Evolutionary conservation across 2,329 filamentous ascomycete genomes (phyloP).

Genomic region (Pseudocercospora eumusae): DNA sequence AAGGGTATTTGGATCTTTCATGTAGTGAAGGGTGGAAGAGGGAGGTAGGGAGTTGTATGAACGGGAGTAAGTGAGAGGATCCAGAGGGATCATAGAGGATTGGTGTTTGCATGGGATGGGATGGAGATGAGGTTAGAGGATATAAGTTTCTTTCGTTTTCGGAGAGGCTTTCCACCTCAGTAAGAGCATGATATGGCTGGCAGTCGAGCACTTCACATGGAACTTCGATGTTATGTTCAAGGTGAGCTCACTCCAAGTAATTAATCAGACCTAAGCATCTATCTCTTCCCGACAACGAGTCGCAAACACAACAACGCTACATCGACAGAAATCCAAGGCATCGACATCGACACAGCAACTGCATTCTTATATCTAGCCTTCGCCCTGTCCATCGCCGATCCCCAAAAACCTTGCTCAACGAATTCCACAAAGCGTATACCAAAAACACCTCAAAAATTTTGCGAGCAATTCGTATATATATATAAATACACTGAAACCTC

Average conservation of each 20-base stretch:
- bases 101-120: neutral
- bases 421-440: no score
- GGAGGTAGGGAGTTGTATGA: no score
- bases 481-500: no score
- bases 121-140: neutral
- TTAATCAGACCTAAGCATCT: neutral
- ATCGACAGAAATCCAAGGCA: neutral
- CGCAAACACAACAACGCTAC: neutral
- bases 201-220: neutral
- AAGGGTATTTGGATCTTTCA: no score
- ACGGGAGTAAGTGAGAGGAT: neutral
- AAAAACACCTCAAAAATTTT: no score
- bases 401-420: no score
- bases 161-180: neutral
- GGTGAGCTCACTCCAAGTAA: neutral
- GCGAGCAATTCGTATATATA: no score
- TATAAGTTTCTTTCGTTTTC: neutral
- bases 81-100: neutral
- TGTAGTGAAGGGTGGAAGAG: no score
- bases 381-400: no score
- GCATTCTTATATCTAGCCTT: no score
- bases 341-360: neutral
- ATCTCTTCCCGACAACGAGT: neutral
- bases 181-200: neutral
- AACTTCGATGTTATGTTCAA: neutral